Evolutionary conservation across 257 asterid genomes (phyloP).

Genomic region (Cordia subcordata): DNA sequence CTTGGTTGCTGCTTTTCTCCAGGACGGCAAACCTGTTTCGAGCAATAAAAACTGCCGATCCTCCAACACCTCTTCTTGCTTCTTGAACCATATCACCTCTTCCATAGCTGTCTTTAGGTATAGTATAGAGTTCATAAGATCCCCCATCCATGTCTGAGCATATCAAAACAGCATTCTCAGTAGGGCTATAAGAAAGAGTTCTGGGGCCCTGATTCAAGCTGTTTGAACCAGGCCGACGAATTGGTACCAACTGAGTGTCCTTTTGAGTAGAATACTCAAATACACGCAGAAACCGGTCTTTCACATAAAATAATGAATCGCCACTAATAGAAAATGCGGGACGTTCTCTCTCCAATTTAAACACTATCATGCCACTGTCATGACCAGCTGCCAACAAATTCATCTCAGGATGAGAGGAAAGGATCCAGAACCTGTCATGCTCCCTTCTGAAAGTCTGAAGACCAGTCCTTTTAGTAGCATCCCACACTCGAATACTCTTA

Average conservation of each 20-base stretch:
- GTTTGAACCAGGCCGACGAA: constrained; percentile 87
- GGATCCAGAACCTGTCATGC: constrained; percentile 98
- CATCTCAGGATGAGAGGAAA: constrained; percentile 94
- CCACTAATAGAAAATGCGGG: constrained; percentile 86
- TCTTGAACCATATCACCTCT: constrained; percentile 87
- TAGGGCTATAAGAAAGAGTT: constrained; percentile 86
- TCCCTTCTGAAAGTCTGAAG: constrained; percentile 98
- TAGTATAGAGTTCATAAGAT: constrained; percentile 73
- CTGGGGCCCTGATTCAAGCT: constrained; percentile 83
- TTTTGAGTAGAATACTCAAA: constrained; percentile 86
- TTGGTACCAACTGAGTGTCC: constrained; percentile 81
- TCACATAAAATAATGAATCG: constrained; percentile 76
- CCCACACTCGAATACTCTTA: constrained; percentile 98
- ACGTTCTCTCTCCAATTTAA: constrained; percentile 94
- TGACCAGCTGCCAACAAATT: constrained; percentile 98
- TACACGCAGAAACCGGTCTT: constrained; percentile 77
- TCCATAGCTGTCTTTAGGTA: constrained; percentile 79
- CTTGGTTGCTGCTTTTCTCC: constrained; percentile 81
- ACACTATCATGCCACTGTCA: constrained; percentile 97
- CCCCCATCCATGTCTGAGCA: constrained; percentile 95
- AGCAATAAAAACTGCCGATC: constrained; percentile 89
- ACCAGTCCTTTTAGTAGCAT: constrained; percentile 96
- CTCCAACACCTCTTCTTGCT: constrained; percentile 85
- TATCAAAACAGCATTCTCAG: constrained; percentile 82
- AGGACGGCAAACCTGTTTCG: constrained; percentile 96